Percentiles rank a stretch among this genome's conserved stretches.
Evolutionary conservation across 2,329 filamentous ascomycete genomes (phyloP).

Genomic region (Diaporthe longicolla): DNA sequence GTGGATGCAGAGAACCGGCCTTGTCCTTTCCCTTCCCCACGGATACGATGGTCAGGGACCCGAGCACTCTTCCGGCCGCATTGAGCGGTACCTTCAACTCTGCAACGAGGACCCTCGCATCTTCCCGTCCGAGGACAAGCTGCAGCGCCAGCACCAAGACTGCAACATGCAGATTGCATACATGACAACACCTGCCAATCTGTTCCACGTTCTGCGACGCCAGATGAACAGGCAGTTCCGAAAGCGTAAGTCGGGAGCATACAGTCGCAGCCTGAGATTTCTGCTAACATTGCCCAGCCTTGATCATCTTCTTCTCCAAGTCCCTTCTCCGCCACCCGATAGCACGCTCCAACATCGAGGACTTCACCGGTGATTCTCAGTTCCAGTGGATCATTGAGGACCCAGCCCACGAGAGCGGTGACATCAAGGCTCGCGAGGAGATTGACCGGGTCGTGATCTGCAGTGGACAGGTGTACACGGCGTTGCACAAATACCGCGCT

Average conservation of each 20-base stretch:
- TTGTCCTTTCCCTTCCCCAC: constrained; percentile 96
- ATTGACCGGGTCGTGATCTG: constrained; percentile 96
- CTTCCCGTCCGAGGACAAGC: constrained; percentile 89
- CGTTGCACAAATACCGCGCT: constrained; percentile 91
- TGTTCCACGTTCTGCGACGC: constrained; percentile 95
- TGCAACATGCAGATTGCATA: constrained; percentile 99
- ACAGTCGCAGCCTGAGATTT: constrained; percentile 34
- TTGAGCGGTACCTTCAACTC: constrained; percentile 97
- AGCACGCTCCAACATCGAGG: constrained; percentile 89
- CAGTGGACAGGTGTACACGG: constrained; percentile 92
- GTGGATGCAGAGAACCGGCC: constrained; percentile 97
- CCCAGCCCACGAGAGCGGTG: constrained; percentile 81
- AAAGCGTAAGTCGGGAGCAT: constrained; percentile 80
- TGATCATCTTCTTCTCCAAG: constrained; percentile 99
- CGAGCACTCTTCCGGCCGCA: constrained; percentile 96
- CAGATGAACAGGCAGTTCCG: constrained; percentile 99
- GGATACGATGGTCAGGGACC: constrained; percentile 98
- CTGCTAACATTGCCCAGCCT: constrained; percentile 68
- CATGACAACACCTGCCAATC: constrained; percentile 95
- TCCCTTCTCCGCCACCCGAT: constrained; percentile 94
- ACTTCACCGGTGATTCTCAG: constrained; percentile 91
- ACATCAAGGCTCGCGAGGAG: constrained; percentile 84
- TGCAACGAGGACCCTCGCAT: constrained; percentile 97
- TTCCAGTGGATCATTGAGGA: constrained; percentile 98
- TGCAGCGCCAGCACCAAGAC: constrained; percentile 97